phyloP scores from a whole-genome alignment of 345 rosid genomes.

The Syzygium aromaticum region DNA sequence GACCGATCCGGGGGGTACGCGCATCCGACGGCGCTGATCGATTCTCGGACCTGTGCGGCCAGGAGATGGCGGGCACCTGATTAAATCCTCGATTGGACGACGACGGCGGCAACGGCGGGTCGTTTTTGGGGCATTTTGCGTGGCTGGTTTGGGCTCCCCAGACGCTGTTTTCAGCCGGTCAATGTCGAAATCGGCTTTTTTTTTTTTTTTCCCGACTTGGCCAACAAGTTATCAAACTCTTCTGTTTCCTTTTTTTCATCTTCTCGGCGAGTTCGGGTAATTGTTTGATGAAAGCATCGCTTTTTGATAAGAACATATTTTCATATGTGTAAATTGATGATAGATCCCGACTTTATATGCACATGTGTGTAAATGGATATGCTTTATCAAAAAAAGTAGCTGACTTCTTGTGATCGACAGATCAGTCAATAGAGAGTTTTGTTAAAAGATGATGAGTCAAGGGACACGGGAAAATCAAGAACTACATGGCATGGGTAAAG shows the following conservation, averaged over 20 bases:
- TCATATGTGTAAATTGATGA: too few relatives aligned
- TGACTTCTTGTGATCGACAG: background rate
- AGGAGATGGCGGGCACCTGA: background rate
- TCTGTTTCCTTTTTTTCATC: background rate
- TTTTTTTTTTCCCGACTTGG: background rate
- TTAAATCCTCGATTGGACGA: background rate
- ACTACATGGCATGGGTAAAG: background rate
- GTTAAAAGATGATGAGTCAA: background rate
- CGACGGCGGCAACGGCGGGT: background rate
- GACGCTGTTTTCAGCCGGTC: background rate
- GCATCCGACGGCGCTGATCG: background rate
- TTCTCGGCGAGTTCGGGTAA: too few relatives aligned
- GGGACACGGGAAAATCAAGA: background rate
- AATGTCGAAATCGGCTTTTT: background rate
- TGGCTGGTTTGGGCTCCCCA: background rate
- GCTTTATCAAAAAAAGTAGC: too few relatives aligned
- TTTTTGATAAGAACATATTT: too few relatives aligned
- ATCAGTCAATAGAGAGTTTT: background rate
- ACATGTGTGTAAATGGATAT: background rate
- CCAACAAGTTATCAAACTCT: background rate
- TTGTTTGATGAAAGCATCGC: too few relatives aligned
- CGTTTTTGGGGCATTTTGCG: background rate
- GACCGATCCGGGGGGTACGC: background rate
- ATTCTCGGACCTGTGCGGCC: background rate
- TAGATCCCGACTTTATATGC: fast-evolving